Conservation (phyloP, 1,284 basidiomycete genomes). For the Fomitopsis pinicola region DNA sequence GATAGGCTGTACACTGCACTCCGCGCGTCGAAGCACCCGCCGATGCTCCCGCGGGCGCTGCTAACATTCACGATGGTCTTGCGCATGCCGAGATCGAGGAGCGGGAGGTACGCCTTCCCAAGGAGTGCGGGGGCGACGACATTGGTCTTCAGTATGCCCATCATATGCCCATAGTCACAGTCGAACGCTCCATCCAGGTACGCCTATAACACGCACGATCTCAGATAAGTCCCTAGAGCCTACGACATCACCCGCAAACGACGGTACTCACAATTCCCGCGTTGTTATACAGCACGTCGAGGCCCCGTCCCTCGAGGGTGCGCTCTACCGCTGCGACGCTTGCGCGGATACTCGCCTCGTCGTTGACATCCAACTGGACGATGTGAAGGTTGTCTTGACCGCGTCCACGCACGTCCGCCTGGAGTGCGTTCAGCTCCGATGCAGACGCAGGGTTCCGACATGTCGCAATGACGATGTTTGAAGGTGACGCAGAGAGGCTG, state of each 20-base stretch:
- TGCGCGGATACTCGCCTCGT: conserved; percentile 24
- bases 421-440: conserved; percentile 23
- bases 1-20: conserved; percentile 22
- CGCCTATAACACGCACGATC: not conserved
- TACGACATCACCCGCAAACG: not conserved
- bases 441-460: conserved; percentile 32
- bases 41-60: conserved; percentile 26
- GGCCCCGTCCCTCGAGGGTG: not conserved
- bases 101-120: conserved; percentile 26
- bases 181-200: conserved; percentile 12
- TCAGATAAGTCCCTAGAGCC: not conserved
- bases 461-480: conserved; percentile 34
- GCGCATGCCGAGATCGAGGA: conserved; percentile 25
- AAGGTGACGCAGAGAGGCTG: conserved; percentile 29
- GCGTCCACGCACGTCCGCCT: conserved; percentile 6
- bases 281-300: not conserved
- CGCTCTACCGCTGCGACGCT: conserved; percentile 21
- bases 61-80: conserved; percentile 32
- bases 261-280: conserved; percentile 25
- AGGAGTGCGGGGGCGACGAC: conserved; percentile 30
- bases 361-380: conserved; percentile 29
- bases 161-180: conserved; percentile 15
- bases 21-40: conserved; percentile 14
- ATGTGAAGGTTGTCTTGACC: conserved; percentile 28
- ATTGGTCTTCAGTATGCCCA: conserved; percentile 24